Evolutionary conservation across 2,329 filamentous ascomycete species (phyloP).

Genomic region (Tolypocladium ovalisporum): DNA sequence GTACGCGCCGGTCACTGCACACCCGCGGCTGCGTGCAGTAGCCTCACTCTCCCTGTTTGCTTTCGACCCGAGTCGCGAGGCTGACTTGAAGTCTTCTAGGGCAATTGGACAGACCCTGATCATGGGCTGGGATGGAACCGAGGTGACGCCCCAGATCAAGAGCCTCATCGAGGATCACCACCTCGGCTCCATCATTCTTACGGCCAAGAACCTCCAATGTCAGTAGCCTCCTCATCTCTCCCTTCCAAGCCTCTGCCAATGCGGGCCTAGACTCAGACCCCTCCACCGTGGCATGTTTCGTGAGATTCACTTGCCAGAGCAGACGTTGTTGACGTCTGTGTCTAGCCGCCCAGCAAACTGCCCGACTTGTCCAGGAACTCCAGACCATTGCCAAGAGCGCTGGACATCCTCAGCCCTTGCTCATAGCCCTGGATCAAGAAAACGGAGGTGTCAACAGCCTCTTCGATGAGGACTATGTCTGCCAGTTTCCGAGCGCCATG

Average conservation of each 20-base stretch:
- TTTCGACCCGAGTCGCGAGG: slow-evolving; percentile 7
- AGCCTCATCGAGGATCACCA: slow-evolving; percentile 75
- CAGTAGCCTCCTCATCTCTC: slow-evolving; percentile 15
- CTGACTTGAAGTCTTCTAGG: slow-evolving; percentile 26
- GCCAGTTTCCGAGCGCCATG: slow-evolving; percentile 96
- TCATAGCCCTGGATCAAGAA: slow-evolving; percentile 91
- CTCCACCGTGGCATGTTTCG: not conserved
- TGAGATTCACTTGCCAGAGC: not conserved
- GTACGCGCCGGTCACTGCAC: slow-evolving; percentile 35
- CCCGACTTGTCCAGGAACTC: slow-evolving; percentile 76
- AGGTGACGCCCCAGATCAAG: slow-evolving; percentile 73
- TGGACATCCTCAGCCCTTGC: slow-evolving; percentile 76
- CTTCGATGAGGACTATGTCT: slow-evolving; percentile 90
- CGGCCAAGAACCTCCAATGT: slow-evolving; percentile 81
- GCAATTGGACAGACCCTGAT: slow-evolving; percentile 68
- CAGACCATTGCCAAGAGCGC: slow-evolving; percentile 87
- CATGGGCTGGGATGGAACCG: slow-evolving; percentile 79
- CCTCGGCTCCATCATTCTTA: slow-evolving; percentile 76
- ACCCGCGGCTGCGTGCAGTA: not conserved
- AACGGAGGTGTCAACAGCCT: slow-evolving; percentile 97
- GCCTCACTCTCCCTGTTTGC: not conserved
- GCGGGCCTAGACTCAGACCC: not conserved
- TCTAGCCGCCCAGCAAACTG: slow-evolving; percentile 81
- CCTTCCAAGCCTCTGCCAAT: not conserved
- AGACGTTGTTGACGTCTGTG: slow-evolving; percentile 17